Percentiles rank a stretch among this genome's conserved stretches.
Conservation (phyloP, 768 basidiomycete species). For the Pholiota molesta region DNA sequence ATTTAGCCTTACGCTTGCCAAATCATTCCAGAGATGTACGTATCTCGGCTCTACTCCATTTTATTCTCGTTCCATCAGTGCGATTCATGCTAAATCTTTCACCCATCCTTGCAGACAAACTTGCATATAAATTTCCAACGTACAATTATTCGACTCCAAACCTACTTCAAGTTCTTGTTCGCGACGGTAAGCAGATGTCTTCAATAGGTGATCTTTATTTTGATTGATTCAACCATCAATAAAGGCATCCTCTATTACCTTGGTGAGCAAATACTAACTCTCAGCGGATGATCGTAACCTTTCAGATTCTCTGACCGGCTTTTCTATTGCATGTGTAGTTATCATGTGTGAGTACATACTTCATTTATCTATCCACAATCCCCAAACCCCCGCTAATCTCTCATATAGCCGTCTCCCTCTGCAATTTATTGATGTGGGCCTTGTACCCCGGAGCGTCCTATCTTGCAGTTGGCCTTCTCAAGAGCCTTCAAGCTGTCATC, state of each 20-base stretch:
- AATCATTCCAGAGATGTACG: conserved; percentile 1
- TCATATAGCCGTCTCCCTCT: conserved; percentile 19
- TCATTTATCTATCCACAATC: not conserved
- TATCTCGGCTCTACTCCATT: not conserved
- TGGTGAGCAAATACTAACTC: not conserved
- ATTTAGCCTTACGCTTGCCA: not conserved
- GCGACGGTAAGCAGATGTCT: not conserved
- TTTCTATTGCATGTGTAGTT: not conserved
- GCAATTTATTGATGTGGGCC: conserved; percentile 24
- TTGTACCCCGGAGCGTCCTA: conserved; percentile 19
- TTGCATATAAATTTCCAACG: not conserved
- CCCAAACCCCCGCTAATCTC: not conserved
- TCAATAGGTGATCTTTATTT: not conserved
- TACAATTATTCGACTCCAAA: not conserved
- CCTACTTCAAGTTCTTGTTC: not conserved
- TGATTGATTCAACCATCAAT: no score
- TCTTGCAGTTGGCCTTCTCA: conserved; percentile 19
- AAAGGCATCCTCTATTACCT: not conserved
- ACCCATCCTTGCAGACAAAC: not conserved
- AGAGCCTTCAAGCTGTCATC: conserved; percentile 23
- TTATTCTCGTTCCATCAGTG: not conserved
- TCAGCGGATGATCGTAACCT: no score
- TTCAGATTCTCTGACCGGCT: not conserved
- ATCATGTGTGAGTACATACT: conserved; percentile 1
- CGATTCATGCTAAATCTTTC: not conserved